Percentiles rank a stretch among this genome's conserved stretches.
Conservation (phyloP, 371 early-diverging fungal genomes). For the Nematocida homosporus region DNA sequence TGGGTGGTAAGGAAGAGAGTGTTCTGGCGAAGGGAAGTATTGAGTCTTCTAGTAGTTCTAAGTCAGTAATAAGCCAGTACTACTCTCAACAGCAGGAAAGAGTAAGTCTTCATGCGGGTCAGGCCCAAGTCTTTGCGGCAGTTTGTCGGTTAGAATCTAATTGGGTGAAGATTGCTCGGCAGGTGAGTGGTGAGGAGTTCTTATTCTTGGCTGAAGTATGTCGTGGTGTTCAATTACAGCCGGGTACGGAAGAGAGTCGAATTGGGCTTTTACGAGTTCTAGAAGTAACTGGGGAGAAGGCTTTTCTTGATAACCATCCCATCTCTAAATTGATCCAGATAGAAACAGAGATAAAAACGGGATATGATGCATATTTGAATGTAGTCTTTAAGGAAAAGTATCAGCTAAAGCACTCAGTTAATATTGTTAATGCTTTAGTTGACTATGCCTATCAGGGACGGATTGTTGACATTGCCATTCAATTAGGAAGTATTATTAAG, state of each 20-base stretch:
- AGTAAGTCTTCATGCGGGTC: too few species aligned
- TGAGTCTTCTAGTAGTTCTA: background rate
- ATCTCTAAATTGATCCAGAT: background rate
- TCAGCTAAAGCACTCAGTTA: background rate
- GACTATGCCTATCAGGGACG: conserved; percentile 37
- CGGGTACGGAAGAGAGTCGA: conserved; percentile 9
- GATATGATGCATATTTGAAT: conserved; percentile 31
- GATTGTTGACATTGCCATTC: conserved; percentile 23
- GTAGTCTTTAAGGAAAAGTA: background rate
- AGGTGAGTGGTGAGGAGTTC: background rate
- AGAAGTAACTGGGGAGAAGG: conserved; percentile 29
- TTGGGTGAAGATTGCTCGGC: background rate
- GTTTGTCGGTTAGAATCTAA: background rate
- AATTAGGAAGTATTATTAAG: conserved; percentile 21
- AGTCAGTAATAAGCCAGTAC: background rate
- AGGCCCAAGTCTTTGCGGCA: background rate
- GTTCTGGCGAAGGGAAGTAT: background rate
- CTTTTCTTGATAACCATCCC: background rate
- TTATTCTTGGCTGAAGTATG: conserved; percentile 39
- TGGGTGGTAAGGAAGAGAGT: background rate
- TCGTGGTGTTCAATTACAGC: background rate
- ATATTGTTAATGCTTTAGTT: conserved; percentile 25
- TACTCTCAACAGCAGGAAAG: background rate
- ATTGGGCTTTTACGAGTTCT: background rate
- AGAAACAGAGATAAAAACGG: conserved; percentile 16